Evolutionary conservation across 2,329 filamentous ascomycete species (phyloP).

Genomic region (Aspergillus novoparasiticus): DNA sequence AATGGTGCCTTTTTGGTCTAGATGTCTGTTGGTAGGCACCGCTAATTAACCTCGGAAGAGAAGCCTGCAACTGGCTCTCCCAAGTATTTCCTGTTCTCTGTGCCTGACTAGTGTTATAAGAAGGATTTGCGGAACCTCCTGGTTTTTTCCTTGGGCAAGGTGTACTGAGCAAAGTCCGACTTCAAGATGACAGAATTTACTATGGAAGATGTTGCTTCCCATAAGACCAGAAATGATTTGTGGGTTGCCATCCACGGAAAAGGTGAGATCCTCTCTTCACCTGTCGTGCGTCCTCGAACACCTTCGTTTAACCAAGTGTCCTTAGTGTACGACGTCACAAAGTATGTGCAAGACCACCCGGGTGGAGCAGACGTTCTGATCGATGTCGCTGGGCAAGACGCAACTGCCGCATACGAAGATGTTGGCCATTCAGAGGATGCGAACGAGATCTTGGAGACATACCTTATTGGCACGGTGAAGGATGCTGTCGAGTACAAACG

Average conservation of each 20-base stretch:
- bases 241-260: conserved; percentile 61
- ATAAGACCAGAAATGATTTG: conserved; percentile 51
- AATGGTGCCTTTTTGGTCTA: too few relatives aligned
- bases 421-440: conserved; percentile 52
- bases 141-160: too few relatives aligned
- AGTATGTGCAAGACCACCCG: conserved; percentile 62
- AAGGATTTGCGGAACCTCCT: too few relatives aligned
- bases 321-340: conserved; percentile 61
- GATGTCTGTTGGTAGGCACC: too few relatives aligned
- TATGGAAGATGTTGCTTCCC: conserved; percentile 46
- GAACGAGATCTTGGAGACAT: conserved; percentile 42
- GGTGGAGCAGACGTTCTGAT: conserved; percentile 44
- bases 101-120: too few relatives aligned
- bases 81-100: too few relatives aligned
- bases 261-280: conserved; percentile 37
- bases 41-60: too few relatives aligned
- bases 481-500: too few relatives aligned
- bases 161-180: too few relatives aligned
- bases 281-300: neutral
- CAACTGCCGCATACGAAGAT: conserved; percentile 46
- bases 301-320: too few relatives aligned
- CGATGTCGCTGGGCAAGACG: conserved; percentile 47
- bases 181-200: conserved; percentile 23
- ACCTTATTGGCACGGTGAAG: conserved; percentile 36
- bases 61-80: too few relatives aligned